Evolutionary conservation across 495 filamentous ascomycete genomes (phyloP).

Genomic region (Cercophora scortea): DNA sequence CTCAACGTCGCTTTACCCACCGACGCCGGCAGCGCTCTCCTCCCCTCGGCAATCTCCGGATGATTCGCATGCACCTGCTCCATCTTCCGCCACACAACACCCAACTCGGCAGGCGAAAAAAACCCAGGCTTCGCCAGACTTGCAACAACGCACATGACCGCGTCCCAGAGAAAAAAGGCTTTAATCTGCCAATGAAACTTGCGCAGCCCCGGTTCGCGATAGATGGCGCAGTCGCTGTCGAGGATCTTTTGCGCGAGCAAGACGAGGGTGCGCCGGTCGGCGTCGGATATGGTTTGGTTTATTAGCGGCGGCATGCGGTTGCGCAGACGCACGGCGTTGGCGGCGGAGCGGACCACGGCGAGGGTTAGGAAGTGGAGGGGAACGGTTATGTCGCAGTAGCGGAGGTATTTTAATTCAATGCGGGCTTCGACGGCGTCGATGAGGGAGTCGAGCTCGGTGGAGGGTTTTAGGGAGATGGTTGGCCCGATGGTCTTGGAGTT

Average conservation of each 20-base stretch:
- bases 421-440: constrained; percentile 5
- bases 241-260: constrained; percentile 9
- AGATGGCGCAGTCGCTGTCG: constrained; percentile 7
- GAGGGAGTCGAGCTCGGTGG: background rate
- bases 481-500: background rate
- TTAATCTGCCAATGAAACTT: constrained; percentile 6
- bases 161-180: constrained; percentile 6
- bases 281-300: background rate
- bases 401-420: constrained; percentile 8
- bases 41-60: constrained; percentile 1
- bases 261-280: background rate
- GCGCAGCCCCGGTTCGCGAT: background rate
- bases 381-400: constrained; percentile 12
- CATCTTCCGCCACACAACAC: constrained; percentile 4
- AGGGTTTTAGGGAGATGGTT: background rate
- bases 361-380: constrained; percentile 13
- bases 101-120: background rate
- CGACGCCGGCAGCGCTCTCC: constrained; percentile 3
- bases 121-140: too few species aligned
- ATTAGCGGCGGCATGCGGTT: constrained; percentile 1
- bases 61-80: constrained; percentile 6
- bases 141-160: background rate
- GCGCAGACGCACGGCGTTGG: constrained; percentile 7
- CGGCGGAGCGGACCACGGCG: constrained; percentile 4
- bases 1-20: constrained; percentile 6